Conservation (phyloP, 2,329 filamentous ascomycete species). For the Beauveria bassiana region DNA sequence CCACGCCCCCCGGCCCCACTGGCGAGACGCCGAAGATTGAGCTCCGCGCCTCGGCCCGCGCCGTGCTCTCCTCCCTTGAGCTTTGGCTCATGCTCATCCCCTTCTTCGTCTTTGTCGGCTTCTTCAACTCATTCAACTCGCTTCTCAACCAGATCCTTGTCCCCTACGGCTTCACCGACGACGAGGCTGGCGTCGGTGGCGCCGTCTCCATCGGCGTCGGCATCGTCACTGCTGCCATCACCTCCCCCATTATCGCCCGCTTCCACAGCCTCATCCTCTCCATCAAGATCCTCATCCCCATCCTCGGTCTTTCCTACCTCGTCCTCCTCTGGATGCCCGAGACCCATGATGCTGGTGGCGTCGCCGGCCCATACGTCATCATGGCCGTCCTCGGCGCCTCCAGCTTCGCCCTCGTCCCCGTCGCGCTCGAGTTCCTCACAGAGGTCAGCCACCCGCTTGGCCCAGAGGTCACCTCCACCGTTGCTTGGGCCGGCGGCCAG, state of each 20-base stretch:
- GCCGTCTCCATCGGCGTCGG: slow-evolving; percentile 85
- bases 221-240: slow-evolving; percentile 66
- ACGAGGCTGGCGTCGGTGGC: slow-evolving; percentile 81
- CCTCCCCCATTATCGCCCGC: slow-evolving; percentile 75
- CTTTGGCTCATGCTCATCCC: slow-evolving; percentile 76
- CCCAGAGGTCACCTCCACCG: slow-evolving; percentile 74
- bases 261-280: slow-evolving; percentile 70
- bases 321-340: slow-evolving; percentile 69
- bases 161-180: slow-evolving; percentile 78
- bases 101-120: slow-evolving; percentile 78
- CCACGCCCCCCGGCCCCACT: slow-evolving; percentile 67
- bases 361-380: slow-evolving; percentile 67
- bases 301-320: slow-evolving; percentile 68
- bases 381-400: slow-evolving; percentile 71
- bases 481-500: slow-evolving; percentile 84
- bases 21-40: slow-evolving; percentile 49
- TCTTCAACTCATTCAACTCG: slow-evolving; percentile 88
- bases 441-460: slow-evolving; percentile 82
- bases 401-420: slow-evolving; percentile 72
- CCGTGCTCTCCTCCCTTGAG: slow-evolving; percentile 52
- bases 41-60: slow-evolving; percentile 42
- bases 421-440: slow-evolving; percentile 78
- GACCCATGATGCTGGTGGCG: slow-evolving; percentile 50
- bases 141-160: slow-evolving; percentile 84
- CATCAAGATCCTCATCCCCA: slow-evolving; percentile 66